Base-by-base conservation (phyloP, 2,329 filamentous ascomycete genomes). In the Aspergillus fructus region DNA sequence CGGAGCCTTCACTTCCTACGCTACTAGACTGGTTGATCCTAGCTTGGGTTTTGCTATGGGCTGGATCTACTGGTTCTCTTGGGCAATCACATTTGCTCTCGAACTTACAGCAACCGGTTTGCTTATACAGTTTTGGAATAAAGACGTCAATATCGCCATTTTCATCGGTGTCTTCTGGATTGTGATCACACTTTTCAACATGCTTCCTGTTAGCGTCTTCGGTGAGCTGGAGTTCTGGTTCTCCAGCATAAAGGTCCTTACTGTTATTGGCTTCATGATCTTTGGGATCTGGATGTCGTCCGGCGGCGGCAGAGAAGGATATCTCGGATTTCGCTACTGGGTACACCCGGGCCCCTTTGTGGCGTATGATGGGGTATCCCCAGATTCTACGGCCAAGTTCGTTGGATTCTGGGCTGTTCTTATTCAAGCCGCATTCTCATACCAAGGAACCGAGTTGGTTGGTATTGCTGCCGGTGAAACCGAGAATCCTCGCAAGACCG, bases 41-140 rank as follows among this genome's bases (percentile, higher is more conserved):
- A 86, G 86, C 55, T 78, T 91, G 48, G 89, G 88, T 7, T 92
- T 92, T 66, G 82, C 89, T 19, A 89, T 92, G 82, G 89, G 90
- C 19, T 93, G 89, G 89, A 86, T 90, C 59, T 93, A 93, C 74
- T 93, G 88, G 87, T 91, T 91, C 68, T 87, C 83, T 47, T 93
- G 87, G 88, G 81, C 85, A 23, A 84, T 87, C 56, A 91, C 89
- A 0, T 89, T 84, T 64, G 88, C 88, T 0, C 81, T 91, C 8
- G 89, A 93, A 68, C 78, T 92, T 40, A 89, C 85, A 0, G 87
- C 88, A 0, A 85, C 88, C 1, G 89, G 88, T 5, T 77, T 91
- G 48, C 89, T 92, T 55, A 89, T 92, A 61, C 85, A 91, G 70
- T 92, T 88, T 72, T 92, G 89, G 89, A 79, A 85, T 55, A 61